Conservation (phyloP, 2,329 filamentous ascomycete genomes). For the Xylariaceae sp. region DNA sequence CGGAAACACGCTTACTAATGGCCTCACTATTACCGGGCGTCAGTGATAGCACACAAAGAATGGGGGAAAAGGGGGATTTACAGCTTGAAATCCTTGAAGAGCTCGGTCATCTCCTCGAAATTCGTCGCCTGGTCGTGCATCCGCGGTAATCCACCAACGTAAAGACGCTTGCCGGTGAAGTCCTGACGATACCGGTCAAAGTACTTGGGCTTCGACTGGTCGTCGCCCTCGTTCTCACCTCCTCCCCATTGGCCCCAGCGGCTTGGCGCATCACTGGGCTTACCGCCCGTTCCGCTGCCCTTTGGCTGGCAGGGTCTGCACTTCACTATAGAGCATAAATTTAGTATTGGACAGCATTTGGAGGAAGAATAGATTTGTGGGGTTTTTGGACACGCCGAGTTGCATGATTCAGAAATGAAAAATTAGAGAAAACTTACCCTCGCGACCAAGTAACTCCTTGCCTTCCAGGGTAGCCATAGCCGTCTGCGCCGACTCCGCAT, state of each 20-base stretch:
- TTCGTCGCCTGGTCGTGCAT: constrained; percentile 46
- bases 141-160: constrained; percentile 46
- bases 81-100: constrained; percentile 45
- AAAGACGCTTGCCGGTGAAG: constrained; percentile 38
- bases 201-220: constrained; percentile 10
- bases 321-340: constrained; percentile 39
- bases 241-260: constrained; percentile 43
- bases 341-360: constrained; percentile 3
- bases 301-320: constrained; percentile 58
- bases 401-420: not conserved
- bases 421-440: constrained; percentile 21
- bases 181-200: constrained; percentile 21
- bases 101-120: constrained; percentile 40
- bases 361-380: not conserved
- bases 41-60: constrained; percentile 1
- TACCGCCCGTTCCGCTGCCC: constrained; percentile 19
- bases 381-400: not conserved
- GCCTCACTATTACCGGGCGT: constrained; percentile 24
- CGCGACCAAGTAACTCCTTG: constrained; percentile 50
- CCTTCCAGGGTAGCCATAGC: constrained; percentile 55
- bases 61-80: constrained; percentile 24
- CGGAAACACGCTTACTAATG: constrained; percentile 52
- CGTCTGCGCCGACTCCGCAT: constrained; percentile 49
- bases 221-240: constrained; percentile 22
- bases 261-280: constrained; percentile 30